Percentiles rank a stretch among this genome's conserved stretches.
phyloP scores from a whole-genome alignment of 345 rosid species.

The Murraya koenigii region DNA sequence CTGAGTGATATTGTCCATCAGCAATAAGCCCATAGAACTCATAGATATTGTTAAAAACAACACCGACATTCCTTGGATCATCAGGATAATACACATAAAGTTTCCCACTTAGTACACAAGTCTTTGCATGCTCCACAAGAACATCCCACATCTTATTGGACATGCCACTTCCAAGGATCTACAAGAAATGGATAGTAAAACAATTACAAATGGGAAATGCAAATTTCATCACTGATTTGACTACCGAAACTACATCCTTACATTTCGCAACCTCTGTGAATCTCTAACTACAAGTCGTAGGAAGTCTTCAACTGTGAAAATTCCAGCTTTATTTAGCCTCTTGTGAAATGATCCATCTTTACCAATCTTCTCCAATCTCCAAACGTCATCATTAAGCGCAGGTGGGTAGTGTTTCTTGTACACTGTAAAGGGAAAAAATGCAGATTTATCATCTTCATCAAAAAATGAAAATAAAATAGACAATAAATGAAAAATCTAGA shows the following conservation, averaged over 20 bases:
- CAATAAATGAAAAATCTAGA: neutral
- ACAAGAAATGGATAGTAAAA: slow-evolving; percentile 18
- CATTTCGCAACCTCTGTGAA: slow-evolving; percentile 72
- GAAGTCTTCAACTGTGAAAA: slow-evolving; percentile 83
- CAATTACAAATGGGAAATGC: slow-evolving; percentile 12
- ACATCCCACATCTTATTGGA: slow-evolving; percentile 99
- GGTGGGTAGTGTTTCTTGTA: slow-evolving; percentile 99
- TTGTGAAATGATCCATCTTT: slow-evolving; percentile 97
- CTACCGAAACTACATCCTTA: slow-evolving; percentile 35
- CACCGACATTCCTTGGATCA: slow-evolving; percentile 53
- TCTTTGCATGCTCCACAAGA: slow-evolving; percentile 89
- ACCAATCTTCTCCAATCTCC: slow-evolving; percentile 98
- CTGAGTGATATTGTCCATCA: slow-evolving; percentile 61
- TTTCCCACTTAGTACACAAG: slow-evolving; percentile 78
- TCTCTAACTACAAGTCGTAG: slow-evolving; percentile 80
- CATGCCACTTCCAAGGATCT: slow-evolving; percentile 99
- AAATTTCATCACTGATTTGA: slow-evolving; percentile 8
- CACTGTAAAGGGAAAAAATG: slow-evolving; percentile 38
- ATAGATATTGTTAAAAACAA: slow-evolving; percentile 77
- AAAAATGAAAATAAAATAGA: neutral
- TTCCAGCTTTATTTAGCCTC: slow-evolving; percentile 84
- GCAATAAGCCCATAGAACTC: slow-evolving; percentile 79
- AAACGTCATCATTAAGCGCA: slow-evolving; percentile 79
- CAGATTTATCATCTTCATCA: slow-evolving; percentile 5
- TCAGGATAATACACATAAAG: slow-evolving; percentile 81